These are phyloP conservation scores for Austroboletus festivus DNA, from an alignment of 768 basidiomycete genomes.

Conservation along the genomic window DNA sequence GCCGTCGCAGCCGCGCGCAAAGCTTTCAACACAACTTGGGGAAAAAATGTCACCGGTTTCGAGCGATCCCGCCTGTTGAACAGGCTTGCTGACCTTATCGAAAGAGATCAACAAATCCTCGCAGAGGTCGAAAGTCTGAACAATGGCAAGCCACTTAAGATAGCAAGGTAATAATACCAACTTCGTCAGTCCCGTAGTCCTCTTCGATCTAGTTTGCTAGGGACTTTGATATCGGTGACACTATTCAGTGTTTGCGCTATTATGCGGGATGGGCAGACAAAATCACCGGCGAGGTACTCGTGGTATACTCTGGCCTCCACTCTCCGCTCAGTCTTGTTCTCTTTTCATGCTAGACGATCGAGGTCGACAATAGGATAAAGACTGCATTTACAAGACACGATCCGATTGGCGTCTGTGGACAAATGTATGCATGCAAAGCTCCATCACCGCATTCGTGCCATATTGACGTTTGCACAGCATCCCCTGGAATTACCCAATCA, in stretches of 20 bases:
- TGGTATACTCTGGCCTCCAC: neutral
- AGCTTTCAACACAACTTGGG: slow-evolving; percentile 87
- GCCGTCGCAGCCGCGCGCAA: slow-evolving; percentile 81
- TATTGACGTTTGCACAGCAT: slow-evolving; percentile 47
- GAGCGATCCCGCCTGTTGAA: slow-evolving; percentile 79
- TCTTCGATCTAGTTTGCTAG: slow-evolving; percentile 34
- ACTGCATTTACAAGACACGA: slow-evolving; percentile 85
- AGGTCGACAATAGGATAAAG: slow-evolving; percentile 77
- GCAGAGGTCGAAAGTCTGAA: slow-evolving; percentile 85
- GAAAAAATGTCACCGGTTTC: slow-evolving; percentile 80
- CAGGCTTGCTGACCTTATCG: slow-evolving; percentile 88
- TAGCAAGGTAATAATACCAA: slow-evolving; percentile 45
- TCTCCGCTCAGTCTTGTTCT: slow-evolving; percentile 4
- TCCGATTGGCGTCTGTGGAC: slow-evolving; percentile 92
- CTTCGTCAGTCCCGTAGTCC: slow-evolving; percentile 22
- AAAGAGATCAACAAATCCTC: slow-evolving; percentile 76
- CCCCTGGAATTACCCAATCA: slow-evolving; percentile 92
- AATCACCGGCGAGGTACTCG: slow-evolving; percentile 72
- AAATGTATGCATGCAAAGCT: slow-evolving; percentile 55
- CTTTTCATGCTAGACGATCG: slow-evolving; percentile 60
- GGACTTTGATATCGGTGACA: slow-evolving; percentile 80
- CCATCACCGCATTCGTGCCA: slow-evolving; percentile 8
- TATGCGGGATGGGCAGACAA: slow-evolving; percentile 98
- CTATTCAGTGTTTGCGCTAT: slow-evolving; percentile 76
- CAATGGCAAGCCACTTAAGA: slow-evolving; percentile 85